Evolutionary conservation across 768 basidiomycete species (phyloP).

Genomic region (Porpolomopsis calyptriformis): DNA sequence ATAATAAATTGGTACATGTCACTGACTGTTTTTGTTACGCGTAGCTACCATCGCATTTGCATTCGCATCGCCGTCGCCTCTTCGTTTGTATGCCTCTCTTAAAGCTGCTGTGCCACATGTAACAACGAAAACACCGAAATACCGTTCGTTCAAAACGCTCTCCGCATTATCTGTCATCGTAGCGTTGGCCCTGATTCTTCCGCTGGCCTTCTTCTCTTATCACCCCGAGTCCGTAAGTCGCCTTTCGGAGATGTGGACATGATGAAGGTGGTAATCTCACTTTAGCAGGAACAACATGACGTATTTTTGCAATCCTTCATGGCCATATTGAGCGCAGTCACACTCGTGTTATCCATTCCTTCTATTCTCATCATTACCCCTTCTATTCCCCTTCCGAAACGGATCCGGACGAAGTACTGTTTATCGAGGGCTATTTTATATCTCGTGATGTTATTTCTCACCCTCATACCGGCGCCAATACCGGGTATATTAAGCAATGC

Average conservation of each 20-base stretch:
- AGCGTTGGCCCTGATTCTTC: constrained; percentile 43
- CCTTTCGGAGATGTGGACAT: not conserved
- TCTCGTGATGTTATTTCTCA: constrained; percentile 31
- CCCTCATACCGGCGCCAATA: constrained; percentile 33
- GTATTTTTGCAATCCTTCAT: constrained; percentile 25
- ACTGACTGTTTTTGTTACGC: too few species aligned
- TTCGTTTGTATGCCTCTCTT: constrained; percentile 55
- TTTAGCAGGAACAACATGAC: constrained; percentile 18
- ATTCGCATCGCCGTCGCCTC: constrained; percentile 54
- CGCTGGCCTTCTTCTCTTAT: constrained; percentile 45
- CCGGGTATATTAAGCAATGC: constrained; percentile 35
- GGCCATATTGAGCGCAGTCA: constrained; percentile 35
- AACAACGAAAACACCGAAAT: constrained; percentile 35
- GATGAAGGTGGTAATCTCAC: constrained; percentile 4
- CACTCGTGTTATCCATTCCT: constrained; percentile 51
- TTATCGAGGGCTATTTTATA: constrained; percentile 36
- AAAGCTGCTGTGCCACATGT: constrained; percentile 31
- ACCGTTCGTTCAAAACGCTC: constrained; percentile 49
- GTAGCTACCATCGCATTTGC: constrained; percentile 52
- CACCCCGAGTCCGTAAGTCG: constrained; percentile 27
- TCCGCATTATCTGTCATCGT: constrained; percentile 39
- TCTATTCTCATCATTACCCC: constrained; percentile 47
- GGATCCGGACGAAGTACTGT: constrained; percentile 29
- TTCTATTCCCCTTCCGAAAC: constrained; percentile 36
- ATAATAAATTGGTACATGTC: too few species aligned